These are phyloP conservation scores for Gossypium mustelinum DNA, from an alignment of 345 rosid genomes.

Conservation along the genomic window DNA sequence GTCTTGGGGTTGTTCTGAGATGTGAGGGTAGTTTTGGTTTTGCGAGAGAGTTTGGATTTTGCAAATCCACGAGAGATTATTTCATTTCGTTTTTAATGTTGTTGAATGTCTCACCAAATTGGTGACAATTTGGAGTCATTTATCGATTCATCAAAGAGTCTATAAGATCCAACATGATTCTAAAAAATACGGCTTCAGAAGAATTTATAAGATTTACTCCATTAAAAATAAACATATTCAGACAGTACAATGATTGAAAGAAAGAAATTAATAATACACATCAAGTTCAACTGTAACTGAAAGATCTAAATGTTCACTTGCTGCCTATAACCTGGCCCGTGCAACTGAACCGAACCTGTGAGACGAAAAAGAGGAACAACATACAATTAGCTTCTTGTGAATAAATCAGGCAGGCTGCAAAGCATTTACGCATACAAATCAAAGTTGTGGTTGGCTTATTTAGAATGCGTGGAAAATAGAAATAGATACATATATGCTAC, in stretches of 20 bases:
- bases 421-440: not conserved
- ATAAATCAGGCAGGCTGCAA: not conserved
- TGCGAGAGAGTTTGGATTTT: not conserved
- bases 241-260: not conserved
- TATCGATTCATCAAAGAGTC: not conserved
- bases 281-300: not conserved
- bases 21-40: not conserved
- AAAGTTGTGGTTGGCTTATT: too few species aligned
- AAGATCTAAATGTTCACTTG: not conserved
- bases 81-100: not conserved
- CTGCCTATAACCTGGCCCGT: not conserved
- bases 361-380: not conserved
- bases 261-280: not conserved
- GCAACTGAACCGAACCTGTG: not conserved
- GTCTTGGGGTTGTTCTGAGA: constrained; percentile 30
- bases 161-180: not conserved
- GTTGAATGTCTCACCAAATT: not conserved
- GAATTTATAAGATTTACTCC: not conserved
- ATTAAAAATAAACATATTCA: not conserved
- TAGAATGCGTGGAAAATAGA: too few species aligned
- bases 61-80: not conserved
- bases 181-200: not conserved
- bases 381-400: not conserved
- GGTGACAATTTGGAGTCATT: not conserved
- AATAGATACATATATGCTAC: too few species aligned